Percentiles rank a stretch among this genome's conserved stretches.
Evolutionary conservation across 2,329 filamentous ascomycete species (phyloP).

Genomic region (Tolypocladium guangdongense): DNA sequence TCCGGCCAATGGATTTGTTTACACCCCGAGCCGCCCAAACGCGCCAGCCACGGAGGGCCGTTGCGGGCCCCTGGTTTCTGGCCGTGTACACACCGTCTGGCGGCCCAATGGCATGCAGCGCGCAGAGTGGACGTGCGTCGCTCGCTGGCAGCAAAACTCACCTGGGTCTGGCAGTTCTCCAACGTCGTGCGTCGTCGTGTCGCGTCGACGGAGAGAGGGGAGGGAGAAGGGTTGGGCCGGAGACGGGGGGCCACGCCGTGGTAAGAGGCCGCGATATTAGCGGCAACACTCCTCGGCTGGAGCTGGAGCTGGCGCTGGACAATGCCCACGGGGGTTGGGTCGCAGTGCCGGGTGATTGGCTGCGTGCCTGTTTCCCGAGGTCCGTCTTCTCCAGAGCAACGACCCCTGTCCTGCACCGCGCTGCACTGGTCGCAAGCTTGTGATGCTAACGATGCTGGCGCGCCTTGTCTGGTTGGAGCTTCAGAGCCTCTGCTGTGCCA

Average conservation of each 20-base stretch:
- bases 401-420: background rate
- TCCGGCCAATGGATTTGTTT: conserved; percentile 28
- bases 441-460: background rate
- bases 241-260: background rate
- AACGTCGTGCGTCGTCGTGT: background rate
- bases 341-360: background rate
- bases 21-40: conserved; percentile 15
- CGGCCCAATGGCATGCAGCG: background rate
- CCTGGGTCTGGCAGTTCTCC: background rate
- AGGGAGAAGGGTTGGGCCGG: background rate
- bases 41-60: background rate
- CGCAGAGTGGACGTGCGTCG: background rate
- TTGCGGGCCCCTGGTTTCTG: background rate
- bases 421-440: background rate
- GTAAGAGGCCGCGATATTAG: background rate
- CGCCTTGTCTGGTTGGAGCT: background rate
- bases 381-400: conserved; percentile 1
- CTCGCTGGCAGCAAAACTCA: background rate
- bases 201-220: background rate
- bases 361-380: background rate
- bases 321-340: background rate
- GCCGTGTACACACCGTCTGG: background rate
- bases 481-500: background rate
- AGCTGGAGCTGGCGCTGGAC: background rate
- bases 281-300: background rate